Evolutionary conservation across 2,329 filamentous ascomycete genomes (phyloP).

Genomic region (Sarocladium oryzae): DNA sequence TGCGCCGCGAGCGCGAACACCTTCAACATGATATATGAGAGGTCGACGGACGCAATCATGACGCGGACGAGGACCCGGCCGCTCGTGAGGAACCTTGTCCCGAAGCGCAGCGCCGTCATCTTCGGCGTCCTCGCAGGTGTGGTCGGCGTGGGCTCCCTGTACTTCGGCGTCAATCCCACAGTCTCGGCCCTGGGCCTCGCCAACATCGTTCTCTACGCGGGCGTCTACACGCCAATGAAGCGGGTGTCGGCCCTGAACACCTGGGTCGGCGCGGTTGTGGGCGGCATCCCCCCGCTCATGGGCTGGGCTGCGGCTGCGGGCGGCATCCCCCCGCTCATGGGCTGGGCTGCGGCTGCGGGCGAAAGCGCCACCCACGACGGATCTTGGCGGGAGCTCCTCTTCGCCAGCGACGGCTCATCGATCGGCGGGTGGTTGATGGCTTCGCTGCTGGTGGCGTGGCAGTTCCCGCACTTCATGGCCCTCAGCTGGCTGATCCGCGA

Average conservation of each 20-base stretch:
- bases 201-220: slow-evolving; percentile 88
- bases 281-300: slow-evolving; percentile 93
- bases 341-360: slow-evolving; percentile 91
- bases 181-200: slow-evolving; percentile 76
- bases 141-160: slow-evolving; percentile 65
- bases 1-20: slow-evolving; percentile 90
- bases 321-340: slow-evolving; percentile 94
- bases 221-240: slow-evolving; percentile 89
- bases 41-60: slow-evolving; percentile 86
- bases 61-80: slow-evolving; percentile 85
- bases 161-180: slow-evolving; percentile 89
- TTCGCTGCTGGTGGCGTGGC: slow-evolving; percentile 83
- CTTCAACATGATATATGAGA: slow-evolving; percentile 96
- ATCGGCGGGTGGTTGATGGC: slow-evolving; percentile 86
- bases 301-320: slow-evolving; percentile 94
- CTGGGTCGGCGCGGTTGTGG: slow-evolving; percentile 89
- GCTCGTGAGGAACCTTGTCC: slow-evolving; percentile 74
- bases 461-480: slow-evolving; percentile 97
- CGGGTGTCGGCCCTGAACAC: slow-evolving; percentile 82
- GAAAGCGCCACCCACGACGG: slow-evolving; percentile 73
- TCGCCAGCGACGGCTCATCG: slow-evolving; percentile 54
- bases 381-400: slow-evolving; percentile 70
- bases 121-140: slow-evolving; percentile 73
- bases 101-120: slow-evolving; percentile 60
- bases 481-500: slow-evolving; percentile 82